Base-by-base conservation (phyloP, 2,329 filamentous ascomycete species). In the Claviceps quebecensis region DNA sequence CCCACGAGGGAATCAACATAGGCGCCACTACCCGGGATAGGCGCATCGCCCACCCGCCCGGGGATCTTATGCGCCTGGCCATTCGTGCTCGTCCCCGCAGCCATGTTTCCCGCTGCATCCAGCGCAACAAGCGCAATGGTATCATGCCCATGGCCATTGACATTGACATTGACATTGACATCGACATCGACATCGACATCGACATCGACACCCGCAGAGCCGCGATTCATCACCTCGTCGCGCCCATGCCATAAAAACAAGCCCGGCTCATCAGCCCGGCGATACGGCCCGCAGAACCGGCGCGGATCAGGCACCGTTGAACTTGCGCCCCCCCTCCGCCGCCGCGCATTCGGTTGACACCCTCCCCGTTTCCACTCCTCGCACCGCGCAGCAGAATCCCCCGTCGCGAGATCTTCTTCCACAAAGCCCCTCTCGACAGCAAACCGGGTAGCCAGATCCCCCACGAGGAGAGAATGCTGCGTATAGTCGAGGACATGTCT, bases 11-110 rank as follows among this genome's bases (percentile, higher is more conserved):
- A 66, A 54, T 79, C 76, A 3, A 74, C 76, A 55, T 79, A 79
- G 1, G 74, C 75, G 2, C 75, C 76, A 50, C 72, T 75, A 1
- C 76, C 76, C 0, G 69, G 66, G 49, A 78, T 77, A 3, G 76
- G 75, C 0, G 74, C 76, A 50, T 79, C 76, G 16, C 76, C 76
- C 0, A 78, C 75, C 17, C 76, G 70, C 0, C 76, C 76, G 1
- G 75, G 75, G 0, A 79, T 62, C 58, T 78, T 78, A 65, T 74
- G 72, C 1, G 69, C 63, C 7, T 73, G 74, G 48, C 76, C 76
- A 55, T 79, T 79, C 2, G 76, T 78, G 13, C 74, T 77, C 0
- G 76, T 78, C 1, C 72, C 75, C 1, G 75, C 72, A 0, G 76
- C 76, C 70, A 78, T 76, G 40, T 59, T 54, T 11, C 75, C 73